A percentile compares a stretch with the other conserved stretches of the same genome.
These are phyloP conservation scores for Blastobotrys elegans DNA, from an alignment of 1,139 yeast species.

Conservation along the genomic window DNA sequence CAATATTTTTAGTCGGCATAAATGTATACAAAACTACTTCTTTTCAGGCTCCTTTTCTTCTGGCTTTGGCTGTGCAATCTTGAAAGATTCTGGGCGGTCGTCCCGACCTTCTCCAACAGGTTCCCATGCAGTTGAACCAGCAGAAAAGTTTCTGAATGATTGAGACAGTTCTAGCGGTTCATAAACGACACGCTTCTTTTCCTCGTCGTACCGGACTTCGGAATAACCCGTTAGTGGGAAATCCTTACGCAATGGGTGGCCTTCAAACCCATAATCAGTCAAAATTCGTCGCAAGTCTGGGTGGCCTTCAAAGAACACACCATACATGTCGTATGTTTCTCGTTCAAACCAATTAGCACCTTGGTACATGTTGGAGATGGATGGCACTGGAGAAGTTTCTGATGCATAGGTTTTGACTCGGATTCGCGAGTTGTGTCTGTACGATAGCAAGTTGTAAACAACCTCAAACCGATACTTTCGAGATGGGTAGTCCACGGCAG, in stretches of 20 bases:
- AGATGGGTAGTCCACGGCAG: slow-evolving; percentile 84
- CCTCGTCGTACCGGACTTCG: slow-evolving; percentile 85
- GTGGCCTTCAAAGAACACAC: slow-evolving; percentile 81
- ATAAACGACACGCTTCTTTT: slow-evolving; percentile 82
- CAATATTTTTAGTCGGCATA: background rate
- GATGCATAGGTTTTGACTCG: slow-evolving; percentile 86
- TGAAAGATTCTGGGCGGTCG: slow-evolving; percentile 73
- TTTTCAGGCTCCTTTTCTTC: slow-evolving; percentile 42
- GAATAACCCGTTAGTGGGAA: slow-evolving; percentile 92
- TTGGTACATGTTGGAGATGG: slow-evolving; percentile 61
- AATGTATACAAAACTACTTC: slow-evolving; percentile 16
- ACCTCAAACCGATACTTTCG: slow-evolving; percentile 84
- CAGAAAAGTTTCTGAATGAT: slow-evolving; percentile 87
- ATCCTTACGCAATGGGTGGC: slow-evolving; percentile 87
- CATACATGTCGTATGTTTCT: slow-evolving; percentile 82
- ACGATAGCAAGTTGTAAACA: slow-evolving; percentile 75
- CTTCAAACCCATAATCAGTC: slow-evolving; percentile 92
- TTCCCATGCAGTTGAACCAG: slow-evolving; percentile 87
- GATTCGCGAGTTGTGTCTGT: slow-evolving; percentile 80
- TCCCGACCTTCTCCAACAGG: slow-evolving; percentile 87
- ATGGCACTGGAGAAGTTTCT: slow-evolving; percentile 78
- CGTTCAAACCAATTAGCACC: slow-evolving; percentile 92
- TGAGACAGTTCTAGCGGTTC: slow-evolving; percentile 89
- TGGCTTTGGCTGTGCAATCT: slow-evolving; percentile 77
- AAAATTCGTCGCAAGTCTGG: slow-evolving; percentile 86